Conservation (phyloP, 1,284 basidiomycete species). For the Leccinum subrobustum region DNA sequence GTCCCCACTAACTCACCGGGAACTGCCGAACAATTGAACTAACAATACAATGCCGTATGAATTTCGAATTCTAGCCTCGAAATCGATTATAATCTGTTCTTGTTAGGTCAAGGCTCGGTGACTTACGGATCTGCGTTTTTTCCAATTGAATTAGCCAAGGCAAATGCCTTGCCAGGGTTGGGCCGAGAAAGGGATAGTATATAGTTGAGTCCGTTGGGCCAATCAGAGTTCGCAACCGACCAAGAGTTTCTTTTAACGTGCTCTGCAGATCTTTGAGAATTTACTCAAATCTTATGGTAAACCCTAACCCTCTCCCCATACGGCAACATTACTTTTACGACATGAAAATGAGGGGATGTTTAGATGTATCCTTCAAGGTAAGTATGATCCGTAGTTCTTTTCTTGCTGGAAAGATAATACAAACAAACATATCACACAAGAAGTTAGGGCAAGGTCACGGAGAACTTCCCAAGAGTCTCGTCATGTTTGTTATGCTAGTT, state of each 20-base stretch:
- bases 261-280: neutral
- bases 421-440: neutral
- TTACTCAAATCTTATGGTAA: neutral
- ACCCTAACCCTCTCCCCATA: neutral
- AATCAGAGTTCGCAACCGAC: neutral
- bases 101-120: neutral
- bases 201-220: neutral
- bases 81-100: neutral
- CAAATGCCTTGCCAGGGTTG: neutral
- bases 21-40: neutral
- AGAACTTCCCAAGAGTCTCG: neutral
- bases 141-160: neutral
- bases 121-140: neutral
- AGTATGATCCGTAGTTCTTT: neutral
- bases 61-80: neutral
- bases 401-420: neutral
- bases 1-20: neutral
- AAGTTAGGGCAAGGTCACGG: neutral
- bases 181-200: neutral
- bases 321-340: neutral
- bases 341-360: neutral
- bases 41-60: neutral
- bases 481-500: constrained; percentile 5
- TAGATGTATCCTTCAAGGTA: neutral
- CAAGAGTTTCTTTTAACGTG: neutral